Evolutionary conservation across 352 stramenopile species (phyloP).

Genomic region (Pythium phragmitis): DNA sequence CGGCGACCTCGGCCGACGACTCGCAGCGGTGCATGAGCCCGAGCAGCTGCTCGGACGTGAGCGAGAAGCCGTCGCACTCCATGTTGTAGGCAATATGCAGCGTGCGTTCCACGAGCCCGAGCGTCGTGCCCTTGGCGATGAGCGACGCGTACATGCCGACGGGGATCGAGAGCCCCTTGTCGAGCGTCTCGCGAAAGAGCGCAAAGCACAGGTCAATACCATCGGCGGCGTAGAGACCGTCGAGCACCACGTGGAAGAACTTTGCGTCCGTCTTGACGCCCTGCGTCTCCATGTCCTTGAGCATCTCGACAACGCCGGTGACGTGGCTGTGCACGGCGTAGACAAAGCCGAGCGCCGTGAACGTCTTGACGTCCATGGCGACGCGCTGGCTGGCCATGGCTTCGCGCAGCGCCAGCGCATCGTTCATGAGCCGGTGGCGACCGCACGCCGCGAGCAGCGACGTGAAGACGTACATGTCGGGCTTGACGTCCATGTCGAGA

Average conservation of each 20-base stretch:
- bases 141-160: conserved; percentile 61
- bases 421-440: conserved; percentile 47
- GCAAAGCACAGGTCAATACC: conserved; percentile 78
- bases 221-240: conserved; percentile 48
- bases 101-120: conserved; percentile 63
- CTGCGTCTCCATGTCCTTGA: conserved; percentile 46
- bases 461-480: conserved; percentile 75
- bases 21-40: conserved; percentile 46
- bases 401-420: conserved; percentile 51
- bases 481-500: conserved; percentile 48
- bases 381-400: conserved; percentile 53
- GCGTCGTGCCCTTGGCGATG: conserved; percentile 52
- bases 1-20: conserved; percentile 43
- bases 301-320: conserved; percentile 37
- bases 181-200: conserved; percentile 54
- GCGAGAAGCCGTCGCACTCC: conserved; percentile 70
- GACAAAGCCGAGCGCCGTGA: conserved; percentile 69
- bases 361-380: conserved; percentile 58
- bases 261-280: conserved; percentile 40
- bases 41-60: conserved; percentile 51
- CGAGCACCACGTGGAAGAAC: conserved; percentile 68
- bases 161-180: conserved; percentile 42
- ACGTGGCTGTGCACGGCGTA: conserved; percentile 57
- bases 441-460: conserved; percentile 71
- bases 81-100: conserved; percentile 81